Base-by-base conservation (phyloP, 2,329 filamentous ascomycete species). In the Penicillium sp. region DNA sequence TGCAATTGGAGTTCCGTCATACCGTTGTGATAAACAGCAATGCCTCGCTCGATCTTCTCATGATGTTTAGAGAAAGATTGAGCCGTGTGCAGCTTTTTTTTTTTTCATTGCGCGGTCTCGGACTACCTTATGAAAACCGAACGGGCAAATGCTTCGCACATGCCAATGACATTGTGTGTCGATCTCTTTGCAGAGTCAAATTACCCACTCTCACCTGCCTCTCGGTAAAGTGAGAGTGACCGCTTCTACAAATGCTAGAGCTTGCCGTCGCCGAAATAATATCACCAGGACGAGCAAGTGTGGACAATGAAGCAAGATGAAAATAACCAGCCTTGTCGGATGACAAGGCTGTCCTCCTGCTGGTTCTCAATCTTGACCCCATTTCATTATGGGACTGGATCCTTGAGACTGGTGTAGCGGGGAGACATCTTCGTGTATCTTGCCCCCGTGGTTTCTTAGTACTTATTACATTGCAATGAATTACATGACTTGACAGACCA, bases 231-330 rank as follows among this genome's bases (percentile, higher is more conserved):
- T 49, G 41, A 51, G 35, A 45, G 35, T 24, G n/a, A 44, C 44
- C 57, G 72, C 72, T 75, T 74, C 72, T 70, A 66, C 65, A 70
- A 66, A 72, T 72, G 76, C 76, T 79, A 79, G 76, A 79, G 76
- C 76, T 72, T 71, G 74, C 69, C 75, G 70, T 73, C 69, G 69
- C 63, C 73, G 65, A 71, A 68, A 66, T 68, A 54, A 18, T 49
- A 66, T 61, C 61, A 67, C 66, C 66, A 76, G 74, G 73, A 71
- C 72, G 74, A 62, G 72, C 70, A 68, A 74, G 76, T 78, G 76
- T 79, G 75, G 76, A 79, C 73, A 73, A 62, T 68, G 76, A 77
- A 79, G 76, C 76, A 73, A 79, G 68, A 79, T 66, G 64, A 67
- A 75, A 52, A 68, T 50, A 55, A 58, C 56, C 48, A 50, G 60